Evolutionary conservation across 2,329 filamentous ascomycete species (phyloP).

Genomic region (Pseudovirgaria hyperparasitica): DNA sequence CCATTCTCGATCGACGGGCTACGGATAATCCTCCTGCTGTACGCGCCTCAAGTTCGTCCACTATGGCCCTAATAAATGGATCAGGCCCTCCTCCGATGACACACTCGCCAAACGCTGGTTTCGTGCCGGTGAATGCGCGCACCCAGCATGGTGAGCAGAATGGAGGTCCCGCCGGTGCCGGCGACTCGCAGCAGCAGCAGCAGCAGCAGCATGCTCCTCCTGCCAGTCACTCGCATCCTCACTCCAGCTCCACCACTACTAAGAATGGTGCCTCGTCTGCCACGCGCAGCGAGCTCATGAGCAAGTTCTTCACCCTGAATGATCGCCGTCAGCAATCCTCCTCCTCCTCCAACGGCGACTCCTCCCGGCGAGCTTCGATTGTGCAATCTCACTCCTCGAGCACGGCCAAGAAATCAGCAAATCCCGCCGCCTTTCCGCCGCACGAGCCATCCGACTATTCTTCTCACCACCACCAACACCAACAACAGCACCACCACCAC

Average conservation of each 20-base stretch:
- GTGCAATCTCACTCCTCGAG: slow-evolving; percentile 9
- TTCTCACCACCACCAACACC: slow-evolving; percentile 15
- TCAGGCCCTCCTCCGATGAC: slow-evolving; percentile 13
- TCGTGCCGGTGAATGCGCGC: slow-evolving; percentile 45
- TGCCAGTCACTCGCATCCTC: no score
- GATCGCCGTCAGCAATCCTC: slow-evolving; percentile 30
- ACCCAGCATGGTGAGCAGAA: slow-evolving; percentile 29
- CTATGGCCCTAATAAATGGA: slow-evolving; percentile 29
- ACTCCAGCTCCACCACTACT: slow-evolving; percentile 7
- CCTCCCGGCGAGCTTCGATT: slow-evolving; percentile 15
- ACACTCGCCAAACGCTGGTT: slow-evolving; percentile 35
- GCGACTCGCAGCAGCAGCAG: no score
- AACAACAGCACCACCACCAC: slow-evolving; percentile 8
- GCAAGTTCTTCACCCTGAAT: slow-evolving; percentile 48
- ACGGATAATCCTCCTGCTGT: slow-evolving; percentile 29
- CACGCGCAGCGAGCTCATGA: slow-evolving; percentile 47
- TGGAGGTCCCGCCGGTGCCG: no score
- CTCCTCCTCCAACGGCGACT: slow-evolving; percentile 13
- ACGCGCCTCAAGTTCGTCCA: slow-evolving; percentile 26
- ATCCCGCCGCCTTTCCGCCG: slow-evolving; percentile 20
- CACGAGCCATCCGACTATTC: slow-evolving; percentile 16
- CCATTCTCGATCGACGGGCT: slow-evolving; percentile 54
- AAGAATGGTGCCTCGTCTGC: slow-evolving; percentile 41
- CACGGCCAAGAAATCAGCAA: slow-evolving; percentile 12
- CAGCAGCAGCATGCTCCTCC: no score